phyloP scores from a whole-genome alignment of 2,329 filamentous ascomycete genomes.

The Ophiostoma sp. region DNA sequence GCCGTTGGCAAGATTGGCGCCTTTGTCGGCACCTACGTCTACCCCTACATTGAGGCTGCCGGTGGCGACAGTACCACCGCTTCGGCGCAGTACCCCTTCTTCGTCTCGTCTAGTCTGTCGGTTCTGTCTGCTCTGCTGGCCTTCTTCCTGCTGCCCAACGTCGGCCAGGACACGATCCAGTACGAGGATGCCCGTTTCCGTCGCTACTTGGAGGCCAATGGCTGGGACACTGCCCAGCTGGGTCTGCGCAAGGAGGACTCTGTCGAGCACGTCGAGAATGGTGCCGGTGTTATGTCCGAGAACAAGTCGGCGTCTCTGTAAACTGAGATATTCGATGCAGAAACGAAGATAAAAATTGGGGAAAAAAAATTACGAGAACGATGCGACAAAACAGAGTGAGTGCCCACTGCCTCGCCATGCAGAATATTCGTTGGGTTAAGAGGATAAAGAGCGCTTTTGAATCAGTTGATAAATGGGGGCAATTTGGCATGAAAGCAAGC shows the following conservation, averaged over 20 bases:
- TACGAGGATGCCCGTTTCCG: conserved; percentile 75
- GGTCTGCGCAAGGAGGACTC: conserved; percentile 44
- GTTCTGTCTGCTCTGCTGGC: conserved; percentile 69
- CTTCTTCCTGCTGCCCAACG: conserved; percentile 69
- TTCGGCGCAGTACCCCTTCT: conserved; percentile 84
- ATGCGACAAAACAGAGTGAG: not conserved
- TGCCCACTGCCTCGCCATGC: not conserved
- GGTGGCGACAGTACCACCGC: conserved; percentile 55
- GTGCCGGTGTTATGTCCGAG: not conserved
- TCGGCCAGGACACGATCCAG: conserved; percentile 83
- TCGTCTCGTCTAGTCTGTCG: conserved; percentile 75
- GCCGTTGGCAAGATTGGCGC: conserved; percentile 76
- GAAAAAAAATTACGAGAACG: not conserved
- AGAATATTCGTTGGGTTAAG: not conserved
- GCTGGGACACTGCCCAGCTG: conserved; percentile 68
- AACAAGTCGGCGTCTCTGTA: conserved; percentile 1
- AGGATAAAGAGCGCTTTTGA: not conserved
- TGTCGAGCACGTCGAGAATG: conserved; percentile 33
- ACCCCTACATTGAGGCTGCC: conserved; percentile 68
- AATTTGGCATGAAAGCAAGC: not conserved
- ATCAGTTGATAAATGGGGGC: not conserved
- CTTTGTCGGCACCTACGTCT: conserved; percentile 82
- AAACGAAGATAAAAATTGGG: not conserved
- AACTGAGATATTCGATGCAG: not conserved
- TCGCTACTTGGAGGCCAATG: conserved; percentile 68